Base-by-base conservation (phyloP, 768 basidiomycete genomes). In the Rhizopogon vinicolor region DNA sequence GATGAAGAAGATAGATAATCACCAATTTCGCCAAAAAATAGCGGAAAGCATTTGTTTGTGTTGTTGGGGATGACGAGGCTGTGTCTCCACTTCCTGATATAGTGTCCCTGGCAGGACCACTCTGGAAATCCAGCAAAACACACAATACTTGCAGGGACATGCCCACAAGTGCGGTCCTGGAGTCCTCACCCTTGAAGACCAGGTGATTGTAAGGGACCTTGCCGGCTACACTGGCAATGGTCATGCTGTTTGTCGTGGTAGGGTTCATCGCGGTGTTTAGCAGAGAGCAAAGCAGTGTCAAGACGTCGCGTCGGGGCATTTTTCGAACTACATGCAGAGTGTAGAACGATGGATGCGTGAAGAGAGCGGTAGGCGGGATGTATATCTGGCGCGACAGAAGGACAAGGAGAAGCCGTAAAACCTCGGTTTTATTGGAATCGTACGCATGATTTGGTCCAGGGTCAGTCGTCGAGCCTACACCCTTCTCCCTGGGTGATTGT, bases 311-410 rank as follows among this genome's bases (percentile, higher is more conserved):
- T 53, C 93, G 80, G 56, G 87, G 78, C 52, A 84, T 81, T 68
- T 85, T 77, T 69, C 92, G 89, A 9, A 89, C 86, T 45, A 92
- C 76, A 65, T 92, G 82, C 7, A 89, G 78, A 16, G 91, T 83
- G 64, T 91, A 93, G 43, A 82, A 77, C 3, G 90, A 89, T 0
- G 89, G 88, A 52, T 81, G 84, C 16, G 82, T 79, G 69, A 88
- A 82, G 19, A 97, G 71, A 6, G 82, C 78, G 16, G 80, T 76
- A 5, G 90, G 82, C 7, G 92, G 78, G 22, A 86, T 76, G 69
- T 96, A 96, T 56, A 98, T 93, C 61, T 96, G 91, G 22, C 89
- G 84, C 7, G 97, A 97, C 19, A 98, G 79, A 2, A 98, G 75
- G 50, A 97, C 81, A 40, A 94, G 84, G 44, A 98, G 77, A 41